These are phyloP conservation scores for Mycena belliarum DNA, from an alignment of 768 basidiomycete species.

Conservation along the genomic window DNA sequence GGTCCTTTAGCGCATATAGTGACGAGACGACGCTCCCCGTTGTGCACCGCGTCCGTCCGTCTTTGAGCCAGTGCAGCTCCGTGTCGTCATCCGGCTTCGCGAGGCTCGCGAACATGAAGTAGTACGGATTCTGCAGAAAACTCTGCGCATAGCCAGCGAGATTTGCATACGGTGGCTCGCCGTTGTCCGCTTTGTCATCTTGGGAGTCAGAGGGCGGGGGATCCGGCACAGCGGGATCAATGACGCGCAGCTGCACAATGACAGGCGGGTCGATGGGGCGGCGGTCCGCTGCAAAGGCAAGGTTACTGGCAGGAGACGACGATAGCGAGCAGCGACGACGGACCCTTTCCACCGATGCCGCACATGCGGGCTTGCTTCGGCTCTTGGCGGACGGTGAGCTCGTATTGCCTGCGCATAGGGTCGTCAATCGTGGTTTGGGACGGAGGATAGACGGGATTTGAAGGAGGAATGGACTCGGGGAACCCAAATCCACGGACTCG, in stretches of 20 bases:
- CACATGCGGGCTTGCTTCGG: constrained; percentile 93
- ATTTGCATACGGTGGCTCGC: constrained; percentile 32
- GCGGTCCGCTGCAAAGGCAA: constrained; percentile 72
- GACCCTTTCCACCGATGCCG: constrained; percentile 80
- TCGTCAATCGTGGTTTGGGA: constrained; percentile 14
- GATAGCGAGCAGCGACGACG: too few species aligned
- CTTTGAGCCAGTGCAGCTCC: constrained; percentile 85
- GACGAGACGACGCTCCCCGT: constrained; percentile 90
- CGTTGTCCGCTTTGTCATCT: background rate
- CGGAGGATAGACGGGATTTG: background rate
- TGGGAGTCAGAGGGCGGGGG: background rate
- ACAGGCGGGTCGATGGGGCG: constrained; percentile 96
- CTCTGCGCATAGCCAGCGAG: constrained; percentile 50
- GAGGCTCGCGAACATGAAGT: constrained; percentile 92
- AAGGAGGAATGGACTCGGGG: background rate
- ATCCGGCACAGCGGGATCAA: constrained; percentile 49
- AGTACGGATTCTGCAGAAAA: constrained; percentile 89
- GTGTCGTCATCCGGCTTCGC: constrained; percentile 88
- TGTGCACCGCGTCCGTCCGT: constrained; percentile 88
- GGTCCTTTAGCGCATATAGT: constrained; percentile 87
- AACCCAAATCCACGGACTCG: constrained; percentile 37
- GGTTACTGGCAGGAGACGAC: background rate
- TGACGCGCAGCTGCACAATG: constrained; percentile 90
- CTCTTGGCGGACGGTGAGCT: constrained; percentile 85
- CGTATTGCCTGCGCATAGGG: constrained; percentile 64